Evolutionary conservation across 2,329 filamentous ascomycete genomes (phyloP).

Genomic region (Paraphaeosphaeria minitans): DNA sequence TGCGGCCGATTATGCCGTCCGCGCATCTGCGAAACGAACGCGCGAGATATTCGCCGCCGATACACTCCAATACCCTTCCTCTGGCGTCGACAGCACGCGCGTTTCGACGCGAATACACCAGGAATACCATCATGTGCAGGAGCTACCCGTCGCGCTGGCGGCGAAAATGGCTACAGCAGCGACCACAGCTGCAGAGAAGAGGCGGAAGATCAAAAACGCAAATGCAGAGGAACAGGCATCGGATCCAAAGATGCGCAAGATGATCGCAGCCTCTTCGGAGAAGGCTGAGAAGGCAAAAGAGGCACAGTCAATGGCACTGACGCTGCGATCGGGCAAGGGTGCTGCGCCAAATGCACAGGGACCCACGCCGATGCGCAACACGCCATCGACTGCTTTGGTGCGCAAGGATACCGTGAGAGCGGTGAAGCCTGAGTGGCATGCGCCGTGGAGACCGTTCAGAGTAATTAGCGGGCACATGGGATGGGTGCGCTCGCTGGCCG

Average conservation of each 20-base stretch:
- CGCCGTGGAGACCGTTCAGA: constrained; percentile 96
- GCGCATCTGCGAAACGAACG: constrained; percentile 59
- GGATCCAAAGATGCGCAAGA: constrained; percentile 64
- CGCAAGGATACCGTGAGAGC: constrained; percentile 68
- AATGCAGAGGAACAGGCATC: constrained; percentile 56
- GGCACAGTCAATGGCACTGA: constrained; percentile 63
- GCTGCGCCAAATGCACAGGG: constrained; percentile 61
- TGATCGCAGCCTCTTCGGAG: constrained; percentile 68
- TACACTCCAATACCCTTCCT: constrained; percentile 50
- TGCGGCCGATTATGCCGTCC: constrained; percentile 37
- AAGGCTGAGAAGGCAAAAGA: constrained; percentile 49
- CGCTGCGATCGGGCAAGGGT: constrained; percentile 55
- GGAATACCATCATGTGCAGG: constrained; percentile 80
- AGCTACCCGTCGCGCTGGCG: constrained; percentile 76
- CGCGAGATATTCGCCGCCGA: constrained; percentile 60
- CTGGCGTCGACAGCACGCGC: constrained; percentile 53
- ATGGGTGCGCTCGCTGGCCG: constrained; percentile 75
- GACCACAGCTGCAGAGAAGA: constrained; percentile 62
- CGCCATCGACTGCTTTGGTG: constrained; percentile 63
- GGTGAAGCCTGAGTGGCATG: constrained; percentile 90
- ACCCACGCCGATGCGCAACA: constrained; percentile 56
- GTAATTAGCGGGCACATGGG: constrained; percentile 96
- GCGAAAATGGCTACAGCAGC: constrained; percentile 74
- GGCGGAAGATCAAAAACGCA: constrained; percentile 64
- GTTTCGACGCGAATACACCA: constrained; percentile 65